Base-by-base conservation (phyloP, 2,329 filamentous ascomycete species). In the Botrytis hyacinthi region DNA sequence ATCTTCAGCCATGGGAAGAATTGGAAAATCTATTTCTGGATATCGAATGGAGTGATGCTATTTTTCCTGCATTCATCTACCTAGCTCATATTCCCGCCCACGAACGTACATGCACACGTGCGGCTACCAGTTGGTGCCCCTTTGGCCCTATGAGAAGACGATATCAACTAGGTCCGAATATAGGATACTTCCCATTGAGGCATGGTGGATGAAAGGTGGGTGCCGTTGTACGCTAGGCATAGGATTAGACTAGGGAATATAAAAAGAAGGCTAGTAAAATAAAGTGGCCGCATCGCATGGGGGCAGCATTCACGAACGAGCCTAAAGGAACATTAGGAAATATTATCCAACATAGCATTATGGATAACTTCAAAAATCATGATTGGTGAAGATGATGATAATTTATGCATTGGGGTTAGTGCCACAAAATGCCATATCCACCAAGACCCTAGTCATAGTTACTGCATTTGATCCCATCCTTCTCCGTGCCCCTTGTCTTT, bases 31-130 rank as follows among this genome's bases (percentile, higher is more conserved):
- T 73, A 73, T 73, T 73, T 73, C 71, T 73, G 71, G 71, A 73
- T 72, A 77, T 65, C 75, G 73, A 77, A 77, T 77, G 76, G 74
- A 75, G 75, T 73, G 75, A 75, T 78, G 71, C 79, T 83, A 85
- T 83, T 81, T 72, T 70, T 61, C 67, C 67, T 61, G 51, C 67
- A 68, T 68, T 61, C 57, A 61, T 81, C 81, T 81, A 81, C 83
- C 83, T 79, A 80, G 78, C 78, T 76, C 80, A 72, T 35, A 72
- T 72, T 72, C 74, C 71, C 75, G 76, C 74, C 74, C 73, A 75
- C 75, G 69, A 73, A 72, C 67, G 60, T 74, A 76, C 66, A 69
- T 77, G 76, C 77, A 80, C 79, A 80, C 76, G 79, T 79, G 79
- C 77, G 78, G 78, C 77, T 79, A 78, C 62, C 60, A 67, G 70